Evolutionary conservation across 225 moss, liverwort and hornwort genomes (phyloP), one percentile per base, ranked within the genome.

Genomic region (Polytrichum formosum): DNA sequence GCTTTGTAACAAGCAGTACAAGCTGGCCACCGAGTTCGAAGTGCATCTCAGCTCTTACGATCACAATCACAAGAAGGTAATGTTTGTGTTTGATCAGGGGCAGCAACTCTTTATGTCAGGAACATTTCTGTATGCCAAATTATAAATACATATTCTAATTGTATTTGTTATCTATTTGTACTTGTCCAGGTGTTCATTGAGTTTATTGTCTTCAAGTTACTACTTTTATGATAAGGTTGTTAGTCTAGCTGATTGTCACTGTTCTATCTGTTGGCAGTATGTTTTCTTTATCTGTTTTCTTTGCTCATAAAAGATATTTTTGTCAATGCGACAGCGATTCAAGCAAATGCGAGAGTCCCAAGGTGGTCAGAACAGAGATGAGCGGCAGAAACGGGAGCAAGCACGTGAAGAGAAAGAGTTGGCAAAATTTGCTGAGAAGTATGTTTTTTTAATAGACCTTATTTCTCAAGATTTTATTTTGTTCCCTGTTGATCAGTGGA

Each of bases 1-100:
- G 77, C 92, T 98, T 72, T 98, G 98, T 91, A 98, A 94, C 84
- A 98, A 98, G 79, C 98, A 98, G 79, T 98, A 98, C 73, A 98
- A 98, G 77, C 68, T 94, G 88, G 98, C 98, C 63, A 82, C 83
- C 53, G 98, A 99, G 83, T 99, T 99, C 70, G 98, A 99, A 77
- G 80, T 77, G 55, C 98, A 99, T 80, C 93, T 99, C 28, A 99
- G 98, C 80, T 99, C 98, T 64, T 99, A 99, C 26, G 98, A 99
- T 72, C 98, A 99, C 85, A 99, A 99, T 79, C 98, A 99, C 73
- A 99, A 87, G 67, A 99, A 99, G 96, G 96, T 93, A 64, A 8
- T 18, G 5, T 60, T 3, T 46, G 46, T 13, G 13, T 46, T 16
- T 46, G 13, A 13, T 46, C 46, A 46, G 46, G 10, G 46, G 46